These are phyloP conservation scores for Bipolaris sorokiniana DNA, from an alignment of 2,329 filamentous ascomycete genomes.

Conservation along the genomic window DNA sequence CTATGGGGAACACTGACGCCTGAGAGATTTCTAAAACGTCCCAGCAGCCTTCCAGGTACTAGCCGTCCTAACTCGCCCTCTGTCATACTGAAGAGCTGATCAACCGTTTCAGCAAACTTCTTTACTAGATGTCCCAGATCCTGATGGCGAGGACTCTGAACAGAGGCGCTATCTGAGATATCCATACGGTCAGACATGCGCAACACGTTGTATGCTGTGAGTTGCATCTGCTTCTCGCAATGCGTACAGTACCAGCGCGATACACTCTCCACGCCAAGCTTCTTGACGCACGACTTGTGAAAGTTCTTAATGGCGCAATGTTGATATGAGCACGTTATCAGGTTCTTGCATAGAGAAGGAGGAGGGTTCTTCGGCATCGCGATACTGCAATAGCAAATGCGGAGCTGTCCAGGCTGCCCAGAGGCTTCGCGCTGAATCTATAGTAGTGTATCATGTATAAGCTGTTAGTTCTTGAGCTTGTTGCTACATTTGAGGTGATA, in stretches of 20 bases:
- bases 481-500: constrained; percentile 21
- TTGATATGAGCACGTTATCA: constrained; percentile 25
- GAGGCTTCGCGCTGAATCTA: constrained; percentile 13
- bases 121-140: background rate
- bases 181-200: constrained; percentile 11
- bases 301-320: constrained; percentile 28
- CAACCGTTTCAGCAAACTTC: too few species aligned
- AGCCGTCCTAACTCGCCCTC: background rate
- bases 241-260: constrained; percentile 35
- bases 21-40: too few species aligned
- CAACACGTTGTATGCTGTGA: constrained; percentile 14
- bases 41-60: background rate
- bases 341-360: background rate
- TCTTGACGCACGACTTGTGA: constrained; percentile 32
- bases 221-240: constrained; percentile 29
- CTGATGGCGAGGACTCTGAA: background rate
- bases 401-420: background rate
- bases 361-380: background rate
- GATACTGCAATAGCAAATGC: constrained; percentile 32
- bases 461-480: constrained; percentile 11
- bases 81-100: too few species aligned
- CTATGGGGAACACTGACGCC: too few species aligned
- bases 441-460: constrained; percentile 13
- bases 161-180: background rate
- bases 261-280: constrained; percentile 24